Conservation (phyloP, 768 basidiomycete species). For the Royoungia palumana region DNA sequence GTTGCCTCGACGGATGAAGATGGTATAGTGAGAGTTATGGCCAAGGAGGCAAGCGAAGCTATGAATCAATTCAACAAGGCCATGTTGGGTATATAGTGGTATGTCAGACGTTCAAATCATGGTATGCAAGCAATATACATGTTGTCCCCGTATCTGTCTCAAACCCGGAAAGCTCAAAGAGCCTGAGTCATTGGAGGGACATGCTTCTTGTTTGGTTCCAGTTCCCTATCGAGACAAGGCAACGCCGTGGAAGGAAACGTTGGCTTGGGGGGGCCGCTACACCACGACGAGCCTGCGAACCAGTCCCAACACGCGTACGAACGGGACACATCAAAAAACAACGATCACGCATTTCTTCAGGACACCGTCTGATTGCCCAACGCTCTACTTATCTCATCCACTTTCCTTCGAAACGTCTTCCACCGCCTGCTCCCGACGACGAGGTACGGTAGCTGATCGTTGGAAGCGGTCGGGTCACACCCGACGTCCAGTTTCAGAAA, state of each 20-base stretch:
- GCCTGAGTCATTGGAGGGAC: slow-evolving; percentile 85
- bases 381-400: slow-evolving; percentile 72
- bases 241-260: slow-evolving; percentile 17
- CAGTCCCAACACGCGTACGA: neutral
- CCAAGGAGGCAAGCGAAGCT: slow-evolving; percentile 60
- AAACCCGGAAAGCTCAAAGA: slow-evolving; percentile 56
- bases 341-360: slow-evolving; percentile 11
- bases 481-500: slow-evolving; percentile 67
- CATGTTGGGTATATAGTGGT: slow-evolving; percentile 31
- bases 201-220: slow-evolving; percentile 56
- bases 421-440: slow-evolving; percentile 62
- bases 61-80: slow-evolving; percentile 50
- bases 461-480: slow-evolving; percentile 35
- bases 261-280: slow-evolving; percentile 22
- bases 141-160: slow-evolving; percentile 92
- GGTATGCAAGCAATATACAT: slow-evolving; percentile 4
- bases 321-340: neutral
- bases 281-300: slow-evolving; percentile 30
- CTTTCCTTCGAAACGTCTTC: slow-evolving; percentile 62
- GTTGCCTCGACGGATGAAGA: slow-evolving; percentile 72
- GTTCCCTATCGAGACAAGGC: slow-evolving; percentile 14
- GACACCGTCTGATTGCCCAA: slow-evolving; percentile 42
- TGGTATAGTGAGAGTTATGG: slow-evolving; percentile 67
- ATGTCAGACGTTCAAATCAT: neutral
- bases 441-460: slow-evolving; percentile 55